These are phyloP conservation scores for Rhizopus arrhizus DNA, from an alignment of 371 early-diverging fungal genomes.

Conservation along the genomic window DNA sequence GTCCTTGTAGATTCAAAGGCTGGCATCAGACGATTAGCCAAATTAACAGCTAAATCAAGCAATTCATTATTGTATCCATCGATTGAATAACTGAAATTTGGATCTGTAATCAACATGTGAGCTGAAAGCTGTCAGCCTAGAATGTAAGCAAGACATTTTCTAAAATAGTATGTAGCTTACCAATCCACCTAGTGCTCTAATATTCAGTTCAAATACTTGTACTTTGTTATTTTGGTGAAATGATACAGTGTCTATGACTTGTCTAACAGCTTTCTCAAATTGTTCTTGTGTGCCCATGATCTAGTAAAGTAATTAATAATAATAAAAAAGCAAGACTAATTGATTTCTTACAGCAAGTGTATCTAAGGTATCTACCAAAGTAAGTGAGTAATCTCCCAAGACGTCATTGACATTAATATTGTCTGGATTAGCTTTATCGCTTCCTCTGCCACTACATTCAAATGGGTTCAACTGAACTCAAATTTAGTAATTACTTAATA, in stretches of 20 bases:
- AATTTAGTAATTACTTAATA: not conserved
- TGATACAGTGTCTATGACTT: constrained; percentile 65
- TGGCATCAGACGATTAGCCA: constrained; percentile 86
- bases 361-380: constrained; percentile 89
- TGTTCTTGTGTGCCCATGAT: constrained; percentile 68
- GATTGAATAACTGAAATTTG: constrained; percentile 55
- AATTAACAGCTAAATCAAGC: constrained; percentile 74
- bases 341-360: constrained; percentile 67
- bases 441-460: constrained; percentile 76
- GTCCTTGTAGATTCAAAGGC: constrained; percentile 86
- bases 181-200: constrained; percentile 89
- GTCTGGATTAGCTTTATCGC: constrained; percentile 66
- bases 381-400: constrained; percentile 88
- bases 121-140: constrained; percentile 65
- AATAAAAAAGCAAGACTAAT: constrained; percentile 1
- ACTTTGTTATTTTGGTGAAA: constrained; percentile 87
- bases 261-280: constrained; percentile 75
- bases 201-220: constrained; percentile 94
- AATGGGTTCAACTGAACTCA: constrained; percentile 78
- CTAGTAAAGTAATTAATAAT: constrained; percentile 28
- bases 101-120: constrained; percentile 83
- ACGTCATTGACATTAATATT: constrained; percentile 85
- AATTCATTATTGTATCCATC: constrained; percentile 76
- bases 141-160: not conserved
- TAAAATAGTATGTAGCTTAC: constrained; percentile 32